These are phyloP conservation scores for Metarhizium anisopliae DNA, from an alignment of 2,329 filamentous ascomycete species.

Conservation along the genomic window DNA sequence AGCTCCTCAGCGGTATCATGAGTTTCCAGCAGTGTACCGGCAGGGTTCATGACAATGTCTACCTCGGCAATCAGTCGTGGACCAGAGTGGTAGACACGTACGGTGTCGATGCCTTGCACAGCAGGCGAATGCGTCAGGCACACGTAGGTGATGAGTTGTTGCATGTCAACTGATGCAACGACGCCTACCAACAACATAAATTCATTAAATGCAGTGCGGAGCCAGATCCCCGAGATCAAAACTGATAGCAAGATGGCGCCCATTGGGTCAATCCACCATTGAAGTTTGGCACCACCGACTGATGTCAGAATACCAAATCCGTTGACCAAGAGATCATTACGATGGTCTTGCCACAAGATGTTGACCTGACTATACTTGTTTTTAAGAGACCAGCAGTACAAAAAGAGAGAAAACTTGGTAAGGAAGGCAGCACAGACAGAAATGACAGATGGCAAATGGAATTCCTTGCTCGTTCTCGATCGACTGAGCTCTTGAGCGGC, in stretches of 20 bases:
- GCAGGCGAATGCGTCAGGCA: slow-evolving; percentile 82
- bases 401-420: slow-evolving; percentile 75
- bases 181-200: slow-evolving; percentile 89
- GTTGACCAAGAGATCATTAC: slow-evolving; percentile 96
- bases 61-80: slow-evolving; percentile 88
- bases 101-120: slow-evolving; percentile 86
- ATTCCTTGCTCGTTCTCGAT: slow-evolving; percentile 48
- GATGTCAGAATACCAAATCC: slow-evolving; percentile 86
- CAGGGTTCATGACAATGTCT: slow-evolving; percentile 85
- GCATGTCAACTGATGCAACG: slow-evolving; percentile 71
- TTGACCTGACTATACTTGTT: slow-evolving; percentile 86
- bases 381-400: slow-evolving; percentile 87
- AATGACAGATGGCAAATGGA: slow-evolving; percentile 76
- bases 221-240: slow-evolving; percentile 73
- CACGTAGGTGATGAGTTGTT: slow-evolving; percentile 87
- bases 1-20: slow-evolving; percentile 92
- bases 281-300: slow-evolving; percentile 79
- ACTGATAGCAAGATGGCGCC: slow-evolving; percentile 78
- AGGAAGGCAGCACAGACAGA: slow-evolving; percentile 75
- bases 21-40: slow-evolving; percentile 62
- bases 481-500: slow-evolving; percentile 61
- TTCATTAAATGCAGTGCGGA: slow-evolving; percentile 76
- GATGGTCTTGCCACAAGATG: slow-evolving; percentile 93
- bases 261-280: slow-evolving; percentile 92
- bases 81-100: slow-evolving; percentile 86